phyloP scores from a whole-genome alignment of 2,329 filamentous ascomycete species.

The Mollisiaceae sp. region DNA sequence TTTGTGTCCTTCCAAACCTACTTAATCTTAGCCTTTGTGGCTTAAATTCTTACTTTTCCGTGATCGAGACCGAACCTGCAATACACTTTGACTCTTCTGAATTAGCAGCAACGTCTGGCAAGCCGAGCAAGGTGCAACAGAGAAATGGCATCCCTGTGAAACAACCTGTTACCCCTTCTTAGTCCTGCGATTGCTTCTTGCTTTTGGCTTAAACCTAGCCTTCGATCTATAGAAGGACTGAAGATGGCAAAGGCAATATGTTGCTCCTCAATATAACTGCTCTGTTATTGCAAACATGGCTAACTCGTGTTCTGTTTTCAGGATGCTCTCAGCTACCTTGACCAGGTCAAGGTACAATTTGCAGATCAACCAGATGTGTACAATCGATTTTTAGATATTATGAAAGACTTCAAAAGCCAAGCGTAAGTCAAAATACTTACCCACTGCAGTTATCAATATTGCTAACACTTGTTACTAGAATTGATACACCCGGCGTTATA shows the following conservation, averaged over 20 bases:
- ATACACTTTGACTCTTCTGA: background rate
- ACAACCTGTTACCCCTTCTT: background rate
- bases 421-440: conserved; percentile 62
- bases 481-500: conserved; percentile 97
- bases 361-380: conserved; percentile 97
- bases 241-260: conserved; percentile 19
- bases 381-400: conserved; percentile 95
- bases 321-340: conserved; percentile 92
- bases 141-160: background rate
- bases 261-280: conserved; percentile 16
- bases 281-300: background rate
- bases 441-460: background rate
- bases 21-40: background rate
- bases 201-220: background rate
- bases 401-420: conserved; percentile 99
- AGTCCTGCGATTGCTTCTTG: background rate
- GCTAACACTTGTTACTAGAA: conserved; percentile 53
- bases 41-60: background rate
- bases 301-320: conserved; percentile 36
- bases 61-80: background rate
- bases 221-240: background rate
- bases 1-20: conserved; percentile 1
- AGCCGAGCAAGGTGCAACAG: background rate
- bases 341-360: conserved; percentile 98
- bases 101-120: background rate